Base-by-base conservation (phyloP, 805 yeast species). In the Zygosaccharomyces bisporus region DNA sequence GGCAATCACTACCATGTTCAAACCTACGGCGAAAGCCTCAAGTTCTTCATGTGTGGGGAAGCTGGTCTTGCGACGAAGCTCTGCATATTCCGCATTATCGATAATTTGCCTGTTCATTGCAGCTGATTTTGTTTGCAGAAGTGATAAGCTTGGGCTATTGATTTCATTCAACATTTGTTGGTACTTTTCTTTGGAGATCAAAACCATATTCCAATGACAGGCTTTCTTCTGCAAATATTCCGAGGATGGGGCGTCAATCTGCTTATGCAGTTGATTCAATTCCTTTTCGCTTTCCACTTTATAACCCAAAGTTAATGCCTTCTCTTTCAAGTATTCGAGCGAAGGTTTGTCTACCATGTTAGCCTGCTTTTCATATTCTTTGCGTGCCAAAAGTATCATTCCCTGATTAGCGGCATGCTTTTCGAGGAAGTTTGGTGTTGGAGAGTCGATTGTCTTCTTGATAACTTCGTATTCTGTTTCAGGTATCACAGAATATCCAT, bases 261-360 rank as follows among this genome's bases (percentile, higher is more conserved):
- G 24, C 10, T 25, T 20, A 10, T 30, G 32, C 21, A 52, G 41
- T 6, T 42, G 40, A 1, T 45, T 42, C 16, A 43, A 35, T 14
- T 47, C 49, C 8, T 21, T 35, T 38, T 34, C 47, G 38, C 41
- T 46, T 19, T 47, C 39, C 24, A 52, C 46, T 1, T 41, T 47
- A 23, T 37, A 39, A 6, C 60, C 66, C n/a, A 52, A 45, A 7
- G 31, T 35, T 4, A 49, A 52, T 2, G 74, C 71, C 40, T 61
- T 63, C 21, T 63, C 64, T 27, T 57, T 57, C 16, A 75, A 47
- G 32, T 60, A 65, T 0, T 63, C 68, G 4, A 58, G 29, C 1
- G 60, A 39, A 9, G 74, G 73, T 16, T 27, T 36, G 4, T 39
- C 45, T 6, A 44, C 12, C 6, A 34, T 30, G 3, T 27, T 13